Percentiles rank a stretch among this genome's conserved stretches.
Conservation (phyloP, 768 basidiomycete genomes). For the Tulasnella sp. region DNA sequence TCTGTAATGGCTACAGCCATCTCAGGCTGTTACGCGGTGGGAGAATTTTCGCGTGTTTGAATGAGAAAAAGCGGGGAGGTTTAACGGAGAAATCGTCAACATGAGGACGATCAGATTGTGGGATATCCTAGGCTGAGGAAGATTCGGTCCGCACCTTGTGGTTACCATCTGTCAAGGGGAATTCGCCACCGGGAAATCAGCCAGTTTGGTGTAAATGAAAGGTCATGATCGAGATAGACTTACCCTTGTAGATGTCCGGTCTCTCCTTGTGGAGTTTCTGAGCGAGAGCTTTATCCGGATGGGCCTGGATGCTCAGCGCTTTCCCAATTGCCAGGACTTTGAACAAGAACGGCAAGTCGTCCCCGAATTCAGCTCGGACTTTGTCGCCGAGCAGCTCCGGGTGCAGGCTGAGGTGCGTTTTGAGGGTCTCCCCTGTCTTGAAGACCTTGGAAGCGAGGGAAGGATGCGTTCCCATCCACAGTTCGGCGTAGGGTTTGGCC, state of each 20-base stretch:
- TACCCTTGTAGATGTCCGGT: slow-evolving; percentile 87
- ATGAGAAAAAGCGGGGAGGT: background rate
- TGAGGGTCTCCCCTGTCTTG: slow-evolving; percentile 41
- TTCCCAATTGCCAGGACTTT: slow-evolving; percentile 86
- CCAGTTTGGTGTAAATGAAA: background rate
- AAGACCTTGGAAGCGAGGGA: slow-evolving; percentile 49
- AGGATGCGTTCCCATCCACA: slow-evolving; percentile 99
- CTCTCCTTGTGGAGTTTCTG: slow-evolving; percentile 51
- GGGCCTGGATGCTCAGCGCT: slow-evolving; percentile 83
- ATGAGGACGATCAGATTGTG: background rate
- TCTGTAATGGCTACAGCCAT: slow-evolving; percentile 95
- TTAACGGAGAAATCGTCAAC: background rate
- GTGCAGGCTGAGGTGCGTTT: slow-evolving; percentile 48
- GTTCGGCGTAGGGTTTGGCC: slow-evolving; percentile 81
- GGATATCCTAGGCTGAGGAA: background rate
- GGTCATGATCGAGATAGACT: background rate
- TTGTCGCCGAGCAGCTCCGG: slow-evolving; percentile 55
- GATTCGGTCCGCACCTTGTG: slow-evolving; percentile 50
- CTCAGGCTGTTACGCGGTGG: slow-evolving; percentile 45
- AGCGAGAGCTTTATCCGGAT: slow-evolving; percentile 79
- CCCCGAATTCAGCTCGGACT: slow-evolving; percentile 45
- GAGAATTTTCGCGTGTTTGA: background rate
- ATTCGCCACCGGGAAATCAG: background rate
- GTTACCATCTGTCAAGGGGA: slow-evolving; percentile 52
- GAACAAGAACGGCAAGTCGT: slow-evolving; percentile 81